Evolutionary conservation across 225 moss, liverwort and hornwort genomes (phyloP), one percentile per base, ranked within the genome.

Genomic region (Bryum argenteum): DNA sequence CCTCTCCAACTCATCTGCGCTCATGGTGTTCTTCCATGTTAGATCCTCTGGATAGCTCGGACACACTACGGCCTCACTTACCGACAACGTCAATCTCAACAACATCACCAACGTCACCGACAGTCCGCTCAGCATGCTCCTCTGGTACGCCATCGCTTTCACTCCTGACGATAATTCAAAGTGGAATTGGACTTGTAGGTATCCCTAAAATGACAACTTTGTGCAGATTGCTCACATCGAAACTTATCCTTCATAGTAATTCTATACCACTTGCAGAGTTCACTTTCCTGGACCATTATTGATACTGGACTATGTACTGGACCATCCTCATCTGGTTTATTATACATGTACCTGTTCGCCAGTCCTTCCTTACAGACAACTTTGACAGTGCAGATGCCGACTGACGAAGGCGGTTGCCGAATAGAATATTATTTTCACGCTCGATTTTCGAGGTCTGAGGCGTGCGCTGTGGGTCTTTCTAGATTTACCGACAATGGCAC

Each of bases 11-110:
- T 72, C 26, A n/a, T 10, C n/a, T 18, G 72, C 14, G 18, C 13
- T 63, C 9, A 63, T 24, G 22, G 2, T 43, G 10, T 0, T 8
- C 42, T 10, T 72, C 72, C 72, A 72, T 54, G 72, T 17, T 0
- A 40, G 44, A 80, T 87, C 86, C 58, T 48, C 2, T 0, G 74
- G 76, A 21, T 79, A 82, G 58, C 33, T 71, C 54, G 76, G 82
- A 77, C 85, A 85, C 52, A 4, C 52, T 28, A 17, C 57, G 20
- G 11, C 63, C 1, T 54, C 80, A 48, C 13, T 47, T 15, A 51
- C 23, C 19, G 67, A 58, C 63, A 71, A 53, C 63, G 44, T 71
- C 44, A 67, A 28, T 8, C 63, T 75, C 67, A 71, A 17, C 57
- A 79, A 52, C 19, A 82, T 42, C 75, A 74, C 50, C 50, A 78